Conservation (phyloP, 208 protist genomes). For the Leishmania aethiopica region DNA sequence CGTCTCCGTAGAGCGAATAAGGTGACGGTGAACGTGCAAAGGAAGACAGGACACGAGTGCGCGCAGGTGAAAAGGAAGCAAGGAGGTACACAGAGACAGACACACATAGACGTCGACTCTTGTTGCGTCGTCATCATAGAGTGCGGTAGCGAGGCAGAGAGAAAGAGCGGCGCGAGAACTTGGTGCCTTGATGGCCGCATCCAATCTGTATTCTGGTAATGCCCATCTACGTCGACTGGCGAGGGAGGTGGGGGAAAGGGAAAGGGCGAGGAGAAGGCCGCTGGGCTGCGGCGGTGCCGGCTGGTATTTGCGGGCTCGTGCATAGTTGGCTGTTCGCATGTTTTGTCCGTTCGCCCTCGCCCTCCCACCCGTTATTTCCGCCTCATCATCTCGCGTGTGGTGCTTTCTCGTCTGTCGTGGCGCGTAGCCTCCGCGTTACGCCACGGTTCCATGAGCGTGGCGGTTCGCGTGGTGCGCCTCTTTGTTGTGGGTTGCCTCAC, state of each 20-base stretch:
- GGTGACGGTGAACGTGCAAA: neutral
- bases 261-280: neutral
- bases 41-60: neutral
- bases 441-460: neutral
- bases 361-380: neutral
- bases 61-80: neutral
- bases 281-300: neutral
- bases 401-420: neutral
- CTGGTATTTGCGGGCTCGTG: neutral
- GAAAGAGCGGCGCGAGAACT: neutral
- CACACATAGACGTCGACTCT: neutral
- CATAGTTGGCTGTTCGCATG: neutral
- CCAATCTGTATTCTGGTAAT: neutral
- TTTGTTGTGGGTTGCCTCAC: neutral
- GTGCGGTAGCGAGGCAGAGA: neutral
- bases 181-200: neutral
- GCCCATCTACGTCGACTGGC: neutral
- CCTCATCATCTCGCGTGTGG: neutral
- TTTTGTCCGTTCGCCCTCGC: neutral
- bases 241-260: neutral
- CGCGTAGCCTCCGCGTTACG: neutral
- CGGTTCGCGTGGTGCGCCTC: neutral
- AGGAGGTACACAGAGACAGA: neutral
- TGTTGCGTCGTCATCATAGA: constrained; percentile 5
- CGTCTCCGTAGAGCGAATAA: constrained; percentile 10